Percentiles rank a stretch among this genome's conserved stretches.
phyloP scores from a whole-genome alignment of 2,329 filamentous ascomycete species.

The Hypoxylon rubiginosum region DNA sequence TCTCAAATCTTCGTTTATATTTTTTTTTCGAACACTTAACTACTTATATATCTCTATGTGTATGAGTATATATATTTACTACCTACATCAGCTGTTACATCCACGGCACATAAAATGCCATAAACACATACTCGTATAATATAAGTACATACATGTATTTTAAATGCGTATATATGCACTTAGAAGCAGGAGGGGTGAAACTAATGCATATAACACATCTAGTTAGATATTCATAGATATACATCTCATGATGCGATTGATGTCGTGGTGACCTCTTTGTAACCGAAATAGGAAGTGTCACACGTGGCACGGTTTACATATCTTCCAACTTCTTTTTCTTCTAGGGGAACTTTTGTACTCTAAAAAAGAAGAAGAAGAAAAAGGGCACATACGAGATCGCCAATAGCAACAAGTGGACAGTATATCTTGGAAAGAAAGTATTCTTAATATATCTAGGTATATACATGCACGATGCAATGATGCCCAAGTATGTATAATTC shows the following conservation, averaged over 20 bases:
- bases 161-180: neutral
- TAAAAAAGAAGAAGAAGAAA: too few species aligned
- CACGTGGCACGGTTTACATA: slow-evolving; percentile 40
- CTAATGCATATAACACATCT: neutral
- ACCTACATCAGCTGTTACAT: neutral
- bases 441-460: slow-evolving; percentile 7
- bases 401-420: too few species aligned
- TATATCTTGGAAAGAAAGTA: too few species aligned
- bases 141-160: neutral
- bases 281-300: slow-evolving; percentile 30
- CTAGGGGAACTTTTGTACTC: too few species aligned
- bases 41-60: neutral
- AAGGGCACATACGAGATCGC: too few species aligned
- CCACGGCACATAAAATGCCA: neutral
- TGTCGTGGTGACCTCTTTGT: slow-evolving; percentile 6
- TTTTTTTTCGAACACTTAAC: neutral
- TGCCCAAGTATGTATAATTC: too few species aligned
- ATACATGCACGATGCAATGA: too few species aligned
- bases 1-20: too few species aligned
- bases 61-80: neutral
- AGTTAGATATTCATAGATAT: neutral
- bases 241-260: neutral
- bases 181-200: neutral
- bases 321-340: slow-evolving; percentile 1
- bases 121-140: neutral